phyloP scores from a whole-genome alignment of 441 rosid species.

The Erodium moschatum region DNA sequence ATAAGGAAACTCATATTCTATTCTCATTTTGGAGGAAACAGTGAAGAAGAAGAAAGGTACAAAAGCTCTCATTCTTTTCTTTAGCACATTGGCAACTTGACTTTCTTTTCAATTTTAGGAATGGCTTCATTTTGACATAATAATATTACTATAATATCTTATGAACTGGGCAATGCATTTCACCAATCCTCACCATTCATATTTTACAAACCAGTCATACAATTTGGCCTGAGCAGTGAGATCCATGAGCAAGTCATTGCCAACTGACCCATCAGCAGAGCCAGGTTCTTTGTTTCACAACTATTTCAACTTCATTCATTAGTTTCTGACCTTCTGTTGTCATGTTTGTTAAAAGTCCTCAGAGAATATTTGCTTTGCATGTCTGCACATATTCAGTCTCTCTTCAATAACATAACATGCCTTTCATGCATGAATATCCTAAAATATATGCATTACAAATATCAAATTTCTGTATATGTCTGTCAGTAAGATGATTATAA shows the following conservation, averaged over 20 bases:
- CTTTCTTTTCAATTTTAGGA: background rate
- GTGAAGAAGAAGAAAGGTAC: background rate
- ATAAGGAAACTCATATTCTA: background rate
- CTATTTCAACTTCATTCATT: background rate
- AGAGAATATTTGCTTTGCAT: no score
- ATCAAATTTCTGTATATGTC: no score
- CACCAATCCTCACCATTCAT: conserved; percentile 4
- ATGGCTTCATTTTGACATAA: background rate
- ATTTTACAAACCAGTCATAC: background rate
- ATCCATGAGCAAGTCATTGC: background rate
- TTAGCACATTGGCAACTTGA: background rate
- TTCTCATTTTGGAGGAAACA: background rate
- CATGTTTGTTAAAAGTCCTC: no score
- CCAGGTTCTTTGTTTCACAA: background rate
- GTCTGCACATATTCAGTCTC: no score
- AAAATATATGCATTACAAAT: no score
- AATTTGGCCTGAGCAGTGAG: background rate
- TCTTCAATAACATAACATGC: no score
- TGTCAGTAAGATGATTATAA: no score
- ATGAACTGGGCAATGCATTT: background rate
- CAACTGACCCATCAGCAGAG: background rate
- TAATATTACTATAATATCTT: background rate
- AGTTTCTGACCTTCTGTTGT: no score
- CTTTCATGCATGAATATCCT: no score
- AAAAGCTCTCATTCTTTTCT: conserved; percentile 6